Conservation (phyloP, 2,329 filamentous ascomycete species). For the Diplodia scrobiculata region DNA sequence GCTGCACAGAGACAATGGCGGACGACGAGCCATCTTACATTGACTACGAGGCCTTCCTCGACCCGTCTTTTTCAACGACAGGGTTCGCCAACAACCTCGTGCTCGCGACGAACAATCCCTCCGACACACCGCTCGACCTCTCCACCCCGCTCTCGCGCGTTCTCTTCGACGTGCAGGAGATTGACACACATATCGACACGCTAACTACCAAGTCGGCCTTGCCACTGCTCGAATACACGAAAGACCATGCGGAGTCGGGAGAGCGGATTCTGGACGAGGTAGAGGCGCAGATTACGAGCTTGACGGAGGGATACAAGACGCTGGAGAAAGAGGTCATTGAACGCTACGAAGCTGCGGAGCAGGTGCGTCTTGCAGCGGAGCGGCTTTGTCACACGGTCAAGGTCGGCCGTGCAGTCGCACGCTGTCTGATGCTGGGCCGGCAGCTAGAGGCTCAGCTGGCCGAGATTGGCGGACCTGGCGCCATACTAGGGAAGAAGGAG, state of each 20-base stretch:
- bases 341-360: slow-evolving; percentile 82
- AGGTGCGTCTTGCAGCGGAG: slow-evolving; percentile 75
- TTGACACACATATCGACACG: slow-evolving; percentile 91
- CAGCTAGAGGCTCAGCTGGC: slow-evolving; percentile 84
- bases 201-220: slow-evolving; percentile 83
- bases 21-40: slow-evolving; percentile 72
- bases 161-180: slow-evolving; percentile 93
- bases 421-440: slow-evolving; percentile 78
- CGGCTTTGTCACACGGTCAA: slow-evolving; percentile 78
- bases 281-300: slow-evolving; percentile 73
- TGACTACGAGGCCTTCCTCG: slow-evolving; percentile 89
- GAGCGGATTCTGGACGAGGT: slow-evolving; percentile 72
- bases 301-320: slow-evolving; percentile 83
- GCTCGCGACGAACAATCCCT: slow-evolving; percentile 85
- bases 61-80: slow-evolving; percentile 76
- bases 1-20: slow-evolving; percentile 6
- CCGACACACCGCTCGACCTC: slow-evolving; percentile 86
- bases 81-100: slow-evolving; percentile 88
- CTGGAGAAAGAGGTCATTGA: slow-evolving; percentile 83
- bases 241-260: slow-evolving; percentile 71
- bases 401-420: slow-evolving; percentile 72
- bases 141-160: slow-evolving; percentile 91
- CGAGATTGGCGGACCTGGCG: slow-evolving; percentile 61
- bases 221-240: slow-evolving; percentile 77
- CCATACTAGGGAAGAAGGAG: slow-evolving; percentile 56